Percentiles rank a stretch among this genome's conserved stretches.
Conservation (phyloP, 2,329 filamentous ascomycete species). For the Hypoxylon rubiginosum region DNA sequence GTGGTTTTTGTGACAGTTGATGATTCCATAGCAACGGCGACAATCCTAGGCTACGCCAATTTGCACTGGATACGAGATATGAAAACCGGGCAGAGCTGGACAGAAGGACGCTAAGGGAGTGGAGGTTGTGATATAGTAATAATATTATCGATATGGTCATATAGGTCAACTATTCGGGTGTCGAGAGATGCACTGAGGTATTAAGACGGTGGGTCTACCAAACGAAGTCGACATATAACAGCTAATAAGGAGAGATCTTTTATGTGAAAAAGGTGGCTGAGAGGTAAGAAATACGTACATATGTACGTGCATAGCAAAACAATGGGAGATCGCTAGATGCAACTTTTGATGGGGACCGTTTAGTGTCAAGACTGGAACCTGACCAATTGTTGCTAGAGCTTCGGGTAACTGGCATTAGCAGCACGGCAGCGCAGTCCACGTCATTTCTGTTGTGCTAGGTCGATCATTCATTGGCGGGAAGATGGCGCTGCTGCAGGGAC, state of each 20-base stretch:
- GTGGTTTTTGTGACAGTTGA: background rate
- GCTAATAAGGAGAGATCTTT: slow-evolving; percentile 10
- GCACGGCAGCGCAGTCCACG: slow-evolving; percentile 35
- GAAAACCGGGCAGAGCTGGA: slow-evolving; percentile 22
- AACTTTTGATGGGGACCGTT: slow-evolving; percentile 21
- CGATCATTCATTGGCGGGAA: slow-evolving; percentile 19
- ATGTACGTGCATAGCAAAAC: background rate
- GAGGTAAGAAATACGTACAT: background rate
- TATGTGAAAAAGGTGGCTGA: slow-evolving; percentile 12
- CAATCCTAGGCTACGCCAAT: slow-evolving; percentile 6
- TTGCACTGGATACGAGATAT: slow-evolving; percentile 18
- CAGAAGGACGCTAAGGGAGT: slow-evolving; percentile 2
- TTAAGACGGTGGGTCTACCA: background rate
- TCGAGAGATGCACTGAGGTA: background rate
- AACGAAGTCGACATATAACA: background rate
- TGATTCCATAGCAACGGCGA: slow-evolving; percentile 2
- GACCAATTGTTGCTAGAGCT: slow-evolving; percentile 11
- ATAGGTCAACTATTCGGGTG: slow-evolving; percentile 13
- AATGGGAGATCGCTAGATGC: background rate
- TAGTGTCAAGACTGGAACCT: slow-evolving; percentile 14
- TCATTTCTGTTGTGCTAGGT: slow-evolving; percentile 31
- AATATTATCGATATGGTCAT: slow-evolving; percentile 9
- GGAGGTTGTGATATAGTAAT: slow-evolving; percentile 20
- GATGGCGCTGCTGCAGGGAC: slow-evolving; percentile 28
- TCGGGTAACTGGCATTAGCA: slow-evolving; percentile 19